Evolutionary conservation across 164 flowering plant species (phyloP).

Genomic region (Chloranthus sessilifolius): DNA sequence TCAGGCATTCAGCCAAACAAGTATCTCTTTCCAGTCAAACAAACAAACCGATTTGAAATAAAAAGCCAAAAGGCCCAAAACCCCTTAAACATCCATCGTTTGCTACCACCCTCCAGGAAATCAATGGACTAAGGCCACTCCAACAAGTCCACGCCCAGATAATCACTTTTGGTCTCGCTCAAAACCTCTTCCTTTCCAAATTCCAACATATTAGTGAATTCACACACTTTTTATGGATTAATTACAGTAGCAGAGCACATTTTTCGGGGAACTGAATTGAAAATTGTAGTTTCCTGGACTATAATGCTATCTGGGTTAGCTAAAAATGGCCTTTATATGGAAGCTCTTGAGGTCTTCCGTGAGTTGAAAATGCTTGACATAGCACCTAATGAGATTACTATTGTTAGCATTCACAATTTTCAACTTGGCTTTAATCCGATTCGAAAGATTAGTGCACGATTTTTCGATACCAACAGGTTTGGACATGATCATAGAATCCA

Average conservation of each 20-base stretch:
- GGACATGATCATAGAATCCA: too few species aligned
- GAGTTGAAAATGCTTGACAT: conserved; percentile 24
- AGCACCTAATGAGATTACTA: conserved; percentile 30
- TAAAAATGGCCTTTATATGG: conserved; percentile 16
- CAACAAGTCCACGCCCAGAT: conserved; percentile 31
- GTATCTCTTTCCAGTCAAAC: background rate
- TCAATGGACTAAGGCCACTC: conserved; percentile 23
- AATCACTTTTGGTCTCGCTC: conserved; percentile 23
- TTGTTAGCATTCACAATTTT: conserved; percentile 31
- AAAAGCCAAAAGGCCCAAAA: too few species aligned
- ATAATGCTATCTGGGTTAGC: conserved; percentile 33
- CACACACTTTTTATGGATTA: conserved; percentile 23
- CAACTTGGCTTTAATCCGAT: conserved; percentile 20
- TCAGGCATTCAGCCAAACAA: too few species aligned
- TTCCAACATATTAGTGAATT: conserved; percentile 32
- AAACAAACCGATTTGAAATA: background rate
- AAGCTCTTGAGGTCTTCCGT: conserved; percentile 22
- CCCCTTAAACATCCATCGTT: conserved; percentile 7
- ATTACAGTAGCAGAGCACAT: conserved; percentile 16
- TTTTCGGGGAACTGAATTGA: conserved; percentile 17
- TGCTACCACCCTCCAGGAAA: conserved; percentile 21
- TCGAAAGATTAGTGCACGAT: conserved; percentile 32
- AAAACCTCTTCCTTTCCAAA: conserved; percentile 26
- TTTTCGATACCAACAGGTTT: conserved; percentile 24
- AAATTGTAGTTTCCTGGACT: conserved; percentile 42